A percentile compares a stretch with the other conserved stretches of the same genome.
phyloP scores from a whole-genome alignment of 495 filamentous ascomycete genomes.

The Penicillium riverlandense region DNA sequence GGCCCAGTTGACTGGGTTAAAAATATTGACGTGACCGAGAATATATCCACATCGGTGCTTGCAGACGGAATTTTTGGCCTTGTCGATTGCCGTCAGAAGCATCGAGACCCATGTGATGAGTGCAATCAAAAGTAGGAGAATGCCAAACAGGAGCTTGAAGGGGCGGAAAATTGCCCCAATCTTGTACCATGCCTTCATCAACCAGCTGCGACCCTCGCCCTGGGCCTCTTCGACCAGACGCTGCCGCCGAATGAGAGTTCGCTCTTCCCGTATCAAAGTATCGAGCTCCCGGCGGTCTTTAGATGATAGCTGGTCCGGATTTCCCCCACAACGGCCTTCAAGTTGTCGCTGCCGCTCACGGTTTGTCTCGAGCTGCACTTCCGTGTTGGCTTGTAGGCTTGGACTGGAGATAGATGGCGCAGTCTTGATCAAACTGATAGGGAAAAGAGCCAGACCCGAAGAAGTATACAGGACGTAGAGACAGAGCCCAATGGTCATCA shows the following conservation, averaged over 20 bases:
- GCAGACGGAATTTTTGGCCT: constrained; percentile 90
- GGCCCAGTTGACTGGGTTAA: constrained; percentile 91
- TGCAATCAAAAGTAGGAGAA: constrained; percentile 63
- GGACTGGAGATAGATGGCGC: constrained; percentile 75
- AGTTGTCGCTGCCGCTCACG: constrained; percentile 86
- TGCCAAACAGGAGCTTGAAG: constrained; percentile 77
- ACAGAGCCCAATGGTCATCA: constrained; percentile 77
- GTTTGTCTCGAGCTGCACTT: constrained; percentile 74
- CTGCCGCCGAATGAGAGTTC: constrained; percentile 84
- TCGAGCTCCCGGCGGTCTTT: constrained; percentile 89
- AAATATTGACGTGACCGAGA: constrained; percentile 82
- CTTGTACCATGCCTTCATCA: constrained; percentile 69
- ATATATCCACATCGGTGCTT: constrained; percentile 88
- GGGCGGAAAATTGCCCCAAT: constrained; percentile 71
- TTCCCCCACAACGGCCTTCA: constrained; percentile 76
- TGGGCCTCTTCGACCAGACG: constrained; percentile 74
- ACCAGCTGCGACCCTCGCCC: constrained; percentile 61
- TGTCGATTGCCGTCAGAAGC: constrained; percentile 93
- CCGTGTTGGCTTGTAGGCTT: constrained; percentile 64
- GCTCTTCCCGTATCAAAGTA: constrained; percentile 77
- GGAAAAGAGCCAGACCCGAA: constrained; percentile 80
- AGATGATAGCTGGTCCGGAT: constrained; percentile 61
- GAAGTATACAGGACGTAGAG: constrained; percentile 87
- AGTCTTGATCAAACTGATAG: constrained; percentile 83
- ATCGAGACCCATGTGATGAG: constrained; percentile 80